A percentile compares a stretch with the other conserved stretches of the same genome.
phyloP scores from a whole-genome alignment of 2,329 filamentous ascomycete genomes.

The Fusarium lyarnte region DNA sequence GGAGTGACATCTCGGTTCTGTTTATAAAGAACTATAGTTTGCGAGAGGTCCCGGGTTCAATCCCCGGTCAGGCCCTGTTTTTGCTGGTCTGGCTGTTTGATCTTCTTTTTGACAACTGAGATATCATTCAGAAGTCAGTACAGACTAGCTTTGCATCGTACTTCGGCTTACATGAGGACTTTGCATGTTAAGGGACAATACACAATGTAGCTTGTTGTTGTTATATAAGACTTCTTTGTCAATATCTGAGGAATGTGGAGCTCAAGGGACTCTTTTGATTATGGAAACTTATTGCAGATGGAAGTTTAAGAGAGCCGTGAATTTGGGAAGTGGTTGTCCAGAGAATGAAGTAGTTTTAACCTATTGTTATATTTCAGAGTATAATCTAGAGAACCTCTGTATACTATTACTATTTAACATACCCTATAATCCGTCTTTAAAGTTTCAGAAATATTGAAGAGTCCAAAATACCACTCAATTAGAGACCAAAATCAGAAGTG shows the following conservation, averaged over 20 bases:
- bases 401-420: neutral
- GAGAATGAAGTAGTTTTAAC: neutral
- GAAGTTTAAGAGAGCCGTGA: no score
- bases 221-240: neutral
- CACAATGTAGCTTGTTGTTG: neutral
- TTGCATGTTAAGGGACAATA: no score
- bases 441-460: no score
- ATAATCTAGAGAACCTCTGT: no score
- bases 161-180: no score
- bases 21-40: slow-evolving; percentile 31
- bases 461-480: neutral
- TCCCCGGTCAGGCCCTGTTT: slow-evolving; percentile 55
- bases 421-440: neutral
- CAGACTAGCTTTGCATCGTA: no score
- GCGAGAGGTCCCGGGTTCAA: slow-evolving; percentile 60
- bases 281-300: no score
- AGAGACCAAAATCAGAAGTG: slow-evolving; percentile 8
- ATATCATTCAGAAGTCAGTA: accelerated
- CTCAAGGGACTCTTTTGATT: neutral
- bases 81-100: neutral
- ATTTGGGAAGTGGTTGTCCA: neutral
- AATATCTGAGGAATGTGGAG: neutral
- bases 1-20: slow-evolving; percentile 24
- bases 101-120: neutral
- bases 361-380: neutral